phyloP scores from a whole-genome alignment of 805 yeast genomes.

The Candida manassasensis region DNA sequence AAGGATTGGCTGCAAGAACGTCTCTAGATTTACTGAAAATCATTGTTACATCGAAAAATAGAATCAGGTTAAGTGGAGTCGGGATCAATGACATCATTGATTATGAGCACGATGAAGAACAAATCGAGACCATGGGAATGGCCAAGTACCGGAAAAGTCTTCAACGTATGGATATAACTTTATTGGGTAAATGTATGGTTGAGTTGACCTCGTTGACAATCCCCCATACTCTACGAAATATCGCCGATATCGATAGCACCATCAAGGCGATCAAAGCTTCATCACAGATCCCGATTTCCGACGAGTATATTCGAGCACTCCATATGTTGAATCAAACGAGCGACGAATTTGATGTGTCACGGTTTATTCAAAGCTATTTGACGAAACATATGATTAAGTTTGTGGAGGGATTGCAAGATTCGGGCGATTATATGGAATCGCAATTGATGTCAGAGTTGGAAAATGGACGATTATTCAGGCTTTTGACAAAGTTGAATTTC shows the following conservation, averaged over 20 bases:
- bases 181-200: conserved; percentile 58
- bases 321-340: conserved; percentile 22
- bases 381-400: conserved; percentile 37
- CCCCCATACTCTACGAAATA: conserved; percentile 21
- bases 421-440: conserved; percentile 56
- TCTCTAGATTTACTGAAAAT: conserved; percentile 62
- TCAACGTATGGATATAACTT: conserved; percentile 52
- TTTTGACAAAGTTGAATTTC: conserved; percentile 76
- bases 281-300: conserved; percentile 26
- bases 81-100: conserved; percentile 68
- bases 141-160: conserved; percentile 14
- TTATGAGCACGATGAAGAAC: conserved; percentile 26
- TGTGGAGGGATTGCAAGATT: conserved; percentile 46
- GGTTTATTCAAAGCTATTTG: conserved; percentile 22
- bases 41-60: conserved; percentile 63
- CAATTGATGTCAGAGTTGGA: conserved; percentile 72
- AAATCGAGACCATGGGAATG: conserved; percentile 14
- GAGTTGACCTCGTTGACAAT: conserved; percentile 44
- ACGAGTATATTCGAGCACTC: conserved; percentile 42
- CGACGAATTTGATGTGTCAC: conserved; percentile 18
- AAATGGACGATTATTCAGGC: conserved; percentile 79
- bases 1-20: conserved; percentile 59
- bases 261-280: conserved; percentile 12
- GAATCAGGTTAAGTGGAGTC: conserved; percentile 66
- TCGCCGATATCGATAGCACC: conserved; percentile 9